Conservation (phyloP, 225 moss, liverwort and hornwort species). For the Climacium dendroides region DNA sequence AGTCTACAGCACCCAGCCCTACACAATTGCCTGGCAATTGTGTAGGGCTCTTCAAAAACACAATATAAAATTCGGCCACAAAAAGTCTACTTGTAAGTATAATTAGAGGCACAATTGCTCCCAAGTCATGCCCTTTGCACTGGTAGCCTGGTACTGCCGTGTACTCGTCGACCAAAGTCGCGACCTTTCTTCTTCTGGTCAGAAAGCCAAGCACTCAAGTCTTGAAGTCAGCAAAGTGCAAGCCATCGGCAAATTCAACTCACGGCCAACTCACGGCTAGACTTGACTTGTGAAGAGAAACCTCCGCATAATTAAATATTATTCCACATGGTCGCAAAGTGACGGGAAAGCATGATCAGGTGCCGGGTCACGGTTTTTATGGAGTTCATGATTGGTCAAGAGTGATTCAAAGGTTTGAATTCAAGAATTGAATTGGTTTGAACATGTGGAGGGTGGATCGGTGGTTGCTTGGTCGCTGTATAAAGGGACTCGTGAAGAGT, state of each 20-base stretch:
- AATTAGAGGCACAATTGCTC: background rate
- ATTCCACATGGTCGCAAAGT: background rate
- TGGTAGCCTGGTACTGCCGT: background rate
- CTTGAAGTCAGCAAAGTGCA: background rate
- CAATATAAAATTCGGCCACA: background rate
- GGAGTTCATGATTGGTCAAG: background rate
- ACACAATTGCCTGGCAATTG: background rate
- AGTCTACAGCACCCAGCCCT: no score
- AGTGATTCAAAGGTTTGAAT: background rate
- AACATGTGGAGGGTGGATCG: background rate
- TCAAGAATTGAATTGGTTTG: background rate
- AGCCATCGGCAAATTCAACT: background rate
- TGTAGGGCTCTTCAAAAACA: no score
- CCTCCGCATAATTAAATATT: background rate
- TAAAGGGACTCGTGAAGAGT: background rate
- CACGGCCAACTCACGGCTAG: background rate
- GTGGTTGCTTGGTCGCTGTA: background rate
- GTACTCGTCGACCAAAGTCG: background rate
- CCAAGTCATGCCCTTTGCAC: background rate
- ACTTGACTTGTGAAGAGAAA: background rate
- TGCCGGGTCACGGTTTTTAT: background rate
- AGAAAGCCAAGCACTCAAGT: background rate
- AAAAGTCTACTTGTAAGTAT: background rate
- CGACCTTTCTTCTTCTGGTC: background rate
- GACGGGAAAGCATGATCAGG: background rate